Evolutionary conservation across 768 basidiomycete species (phyloP), one percentile per base, ranked within the genome.

Genomic region (Amanita brunnescens): DNA sequence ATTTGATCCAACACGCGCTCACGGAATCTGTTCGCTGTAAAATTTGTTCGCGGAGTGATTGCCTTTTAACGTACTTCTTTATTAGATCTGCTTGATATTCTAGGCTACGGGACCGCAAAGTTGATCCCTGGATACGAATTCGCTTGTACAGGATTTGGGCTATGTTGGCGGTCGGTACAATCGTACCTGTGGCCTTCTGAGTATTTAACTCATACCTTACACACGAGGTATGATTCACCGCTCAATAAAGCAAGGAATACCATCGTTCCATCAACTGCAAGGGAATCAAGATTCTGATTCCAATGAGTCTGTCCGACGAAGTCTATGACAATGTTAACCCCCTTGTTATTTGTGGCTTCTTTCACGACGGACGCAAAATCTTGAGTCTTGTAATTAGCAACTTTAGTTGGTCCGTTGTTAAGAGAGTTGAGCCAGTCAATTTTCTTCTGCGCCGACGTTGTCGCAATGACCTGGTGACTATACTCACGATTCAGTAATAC

Each of bases 111-210:
- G 85, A 80, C 20, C 92, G 81, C 26, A 96, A 70, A 1, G 91
- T 95, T 18, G 90, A 89, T 18, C 93, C 92, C 65, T 91, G 84
- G 46, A 97, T 84, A 21, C 83, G 81, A 46, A 96, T 78, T 14
- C 92, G 82, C 69, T 94, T 97, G 65, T 73, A 82, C 52, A 95
- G 70, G 49, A 96, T 78, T 8, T 81, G 83, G 5, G 59, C 59
- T 41, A 96, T 68, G 63, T 85, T 75, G 52, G 81, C 68, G 12
- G 67, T 68, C 12, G 34, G 75, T 63, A 13, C 83, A 74, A 14
- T 72, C 67, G 26, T 65, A 60, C 39, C 85, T 86, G 87, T 60
- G 23, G 16, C 16, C 12, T n/a, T 6, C 16, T 24, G 30, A 38
- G 50, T 39, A 18, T 56, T 44, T 45, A 24, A 33, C 6, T 12